Evolutionary conservation across 257 asterid genomes (phyloP), one percentile per base, ranked within the genome.

Genomic region (Mitragyna speciosa): DNA sequence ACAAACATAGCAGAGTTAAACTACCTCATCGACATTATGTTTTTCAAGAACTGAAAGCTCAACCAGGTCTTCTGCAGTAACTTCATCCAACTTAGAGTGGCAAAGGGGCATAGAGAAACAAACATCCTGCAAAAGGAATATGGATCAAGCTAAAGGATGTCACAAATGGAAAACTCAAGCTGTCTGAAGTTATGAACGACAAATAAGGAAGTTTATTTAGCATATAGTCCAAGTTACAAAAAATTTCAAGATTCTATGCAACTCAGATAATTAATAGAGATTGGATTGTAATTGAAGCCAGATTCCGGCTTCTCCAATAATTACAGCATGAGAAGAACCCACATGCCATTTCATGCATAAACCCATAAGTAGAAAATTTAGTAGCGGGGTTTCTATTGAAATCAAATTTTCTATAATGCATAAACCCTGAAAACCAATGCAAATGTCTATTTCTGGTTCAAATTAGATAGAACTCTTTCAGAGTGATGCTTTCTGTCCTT

Each of bases 21-120:
- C 80, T 80, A 93, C 99, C 99, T 91, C 87, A 80, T 95, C 93
- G 20, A 87, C 88, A 87, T 92, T 90, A 84, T 90, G 85, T 80
- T 90, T 95, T 82, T 87, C 91, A 59, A 90, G 91, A 84, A 90
- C 93, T 78, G 98, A 88, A 82, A 93, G 97, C 82, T 88, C 98
- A 78, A 86, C 89, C 83, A 91, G 88, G 85, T 95, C 97, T 81
- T 93, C 98, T 81, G 91, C 86, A 79, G 88, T 83, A 76, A 84
- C 88, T 86, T 95, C 97, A 89, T 92, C 97, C 86, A 91, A 88
- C 80, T 85, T 92, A 43, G 93, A 89, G 83, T 72, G 83, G 79
- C 92, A 90, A 85, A 93, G 97, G 80, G 98, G 99, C 99, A 95
- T 93, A 70, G 97, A 82, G 86, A 91, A 95, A 80, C 87, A 85